These are phyloP conservation scores for Talaromyces sp. DNA, from an alignment of 2,329 filamentous ascomycete species.

Conservation along the genomic window DNA sequence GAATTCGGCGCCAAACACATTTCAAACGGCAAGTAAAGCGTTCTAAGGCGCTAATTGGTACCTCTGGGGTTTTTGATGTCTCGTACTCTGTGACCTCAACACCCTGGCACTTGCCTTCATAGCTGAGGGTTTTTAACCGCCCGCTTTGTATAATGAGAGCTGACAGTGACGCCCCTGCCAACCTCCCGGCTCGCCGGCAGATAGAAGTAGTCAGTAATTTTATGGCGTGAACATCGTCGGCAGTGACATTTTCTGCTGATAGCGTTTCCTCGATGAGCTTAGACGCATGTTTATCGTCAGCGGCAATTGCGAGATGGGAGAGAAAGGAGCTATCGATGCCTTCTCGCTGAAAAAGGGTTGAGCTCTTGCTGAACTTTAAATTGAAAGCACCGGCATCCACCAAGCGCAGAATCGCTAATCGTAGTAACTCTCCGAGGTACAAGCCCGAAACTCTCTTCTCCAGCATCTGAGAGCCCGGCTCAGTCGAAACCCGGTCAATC, in stretches of 20 bases:
- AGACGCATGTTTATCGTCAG: neutral
- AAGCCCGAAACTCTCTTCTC: slow-evolving; percentile 20
- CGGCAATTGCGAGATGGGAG: slow-evolving; percentile 9
- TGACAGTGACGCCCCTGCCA: slow-evolving; percentile 16
- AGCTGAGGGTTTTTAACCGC: slow-evolving; percentile 1
- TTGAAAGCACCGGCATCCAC: slow-evolving; percentile 1
- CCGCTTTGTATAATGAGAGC: slow-evolving; percentile 15
- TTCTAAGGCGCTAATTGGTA: neutral
- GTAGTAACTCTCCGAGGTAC: slow-evolving; percentile 19
- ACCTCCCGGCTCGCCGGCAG: slow-evolving; percentile 15
- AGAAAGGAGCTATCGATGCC: slow-evolving; percentile 15
- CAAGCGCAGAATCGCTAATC: slow-evolving; percentile 13
- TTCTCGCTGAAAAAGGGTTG: slow-evolving; percentile 10
- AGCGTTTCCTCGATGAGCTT: slow-evolving; percentile 5
- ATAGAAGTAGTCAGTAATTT: slow-evolving; percentile 12
- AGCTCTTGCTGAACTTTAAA: slow-evolving; percentile 4
- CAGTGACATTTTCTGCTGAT: slow-evolving; percentile 8
- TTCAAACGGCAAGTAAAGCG: slow-evolving; percentile 2
- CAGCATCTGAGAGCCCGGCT: slow-evolving; percentile 17
- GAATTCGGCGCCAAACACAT: slow-evolving; percentile 12
- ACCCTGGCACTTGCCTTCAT: neutral
- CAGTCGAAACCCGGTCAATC: slow-evolving; percentile 12
- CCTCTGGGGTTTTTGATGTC: neutral
- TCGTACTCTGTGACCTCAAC: slow-evolving; percentile 2
- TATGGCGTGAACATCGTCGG: slow-evolving; percentile 10